These are phyloP conservation scores for Paramecium caudatum DNA, from an alignment of 73 alveolate genomes.

Conservation along the genomic window DNA sequence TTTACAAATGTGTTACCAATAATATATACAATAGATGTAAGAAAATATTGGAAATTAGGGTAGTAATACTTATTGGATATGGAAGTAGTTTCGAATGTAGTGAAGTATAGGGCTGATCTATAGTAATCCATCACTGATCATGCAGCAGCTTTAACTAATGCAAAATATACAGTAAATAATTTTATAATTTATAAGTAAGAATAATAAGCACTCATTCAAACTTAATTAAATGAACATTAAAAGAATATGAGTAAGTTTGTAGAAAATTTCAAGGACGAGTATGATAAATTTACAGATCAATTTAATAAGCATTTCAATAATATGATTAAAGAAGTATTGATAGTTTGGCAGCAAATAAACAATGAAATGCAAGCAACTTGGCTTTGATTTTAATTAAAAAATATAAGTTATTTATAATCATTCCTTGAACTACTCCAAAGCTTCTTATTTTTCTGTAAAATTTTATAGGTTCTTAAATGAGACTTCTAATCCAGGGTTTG, in stretches of 20 bases:
- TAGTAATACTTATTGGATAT: constrained; percentile 63
- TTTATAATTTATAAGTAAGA: neutral
- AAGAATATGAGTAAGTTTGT: constrained; percentile 48
- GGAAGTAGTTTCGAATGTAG: constrained; percentile 29
- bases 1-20: neutral
- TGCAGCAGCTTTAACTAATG: constrained; percentile 52
- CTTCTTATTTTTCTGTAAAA: constrained; percentile 20
- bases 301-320: constrained; percentile 19
- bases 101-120: constrained; percentile 21
- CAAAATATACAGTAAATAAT: constrained; percentile 22
- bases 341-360: constrained; percentile 27
- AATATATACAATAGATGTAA: constrained; percentile 55
- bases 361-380: constrained; percentile 36
- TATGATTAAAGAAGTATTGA: neutral
- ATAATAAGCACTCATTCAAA: constrained; percentile 27
- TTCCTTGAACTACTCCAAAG: neutral
- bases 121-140: constrained; percentile 10
- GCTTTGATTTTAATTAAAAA: constrained; percentile 27
- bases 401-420: constrained; percentile 1
- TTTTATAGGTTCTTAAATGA: constrained; percentile 52
- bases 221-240: constrained; percentile 49
- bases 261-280: constrained; percentile 40
- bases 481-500: constrained; percentile 63
- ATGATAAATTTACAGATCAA: constrained; percentile 31
- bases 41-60: neutral